These are phyloP conservation scores for Pichia kluyveri DNA, from an alignment of 805 yeast species.

Conservation along the genomic window DNA sequence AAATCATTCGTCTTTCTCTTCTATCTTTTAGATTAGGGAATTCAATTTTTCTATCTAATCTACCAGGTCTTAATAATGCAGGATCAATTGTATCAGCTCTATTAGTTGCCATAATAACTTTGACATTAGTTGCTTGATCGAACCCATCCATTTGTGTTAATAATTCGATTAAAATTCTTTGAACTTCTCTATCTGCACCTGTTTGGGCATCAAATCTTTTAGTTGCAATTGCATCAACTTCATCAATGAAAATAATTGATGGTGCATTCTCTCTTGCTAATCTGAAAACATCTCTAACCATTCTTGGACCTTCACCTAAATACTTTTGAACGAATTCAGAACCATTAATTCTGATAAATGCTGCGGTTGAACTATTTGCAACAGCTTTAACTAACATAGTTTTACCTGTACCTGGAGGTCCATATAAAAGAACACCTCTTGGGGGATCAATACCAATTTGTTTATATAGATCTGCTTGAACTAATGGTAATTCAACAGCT, in stretches of 20 bases:
- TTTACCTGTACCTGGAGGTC: constrained; percentile 99
- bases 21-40: constrained; percentile 94
- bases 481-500: constrained; percentile 93
- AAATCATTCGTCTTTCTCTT: constrained; percentile 94
- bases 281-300: constrained; percentile 97
- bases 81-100: constrained; percentile 99
- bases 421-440: constrained; percentile 91
- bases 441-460: constrained; percentile 99
- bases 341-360: constrained; percentile 94
- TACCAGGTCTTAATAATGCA: constrained; percentile 95
- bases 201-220: constrained; percentile 99
- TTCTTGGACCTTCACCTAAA: constrained; percentile 98
- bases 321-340: constrained; percentile 98
- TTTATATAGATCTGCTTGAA: constrained; percentile 90
- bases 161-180: constrained; percentile 90
- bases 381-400: constrained; percentile 99
- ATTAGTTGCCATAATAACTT: constrained; percentile 98
- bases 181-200: constrained; percentile 99
- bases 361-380: constrained; percentile 91
- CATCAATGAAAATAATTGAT: constrained; percentile 94
- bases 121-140: constrained; percentile 90
- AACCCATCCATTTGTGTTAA: constrained; percentile 99
- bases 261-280: constrained; percentile 97
- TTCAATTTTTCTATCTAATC: constrained; percentile 96
- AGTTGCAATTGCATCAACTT: constrained; percentile 97